Evolutionary conservation across 2,329 filamentous ascomycete species (phyloP).

Genomic region (Aureobasidium sp.): DNA sequence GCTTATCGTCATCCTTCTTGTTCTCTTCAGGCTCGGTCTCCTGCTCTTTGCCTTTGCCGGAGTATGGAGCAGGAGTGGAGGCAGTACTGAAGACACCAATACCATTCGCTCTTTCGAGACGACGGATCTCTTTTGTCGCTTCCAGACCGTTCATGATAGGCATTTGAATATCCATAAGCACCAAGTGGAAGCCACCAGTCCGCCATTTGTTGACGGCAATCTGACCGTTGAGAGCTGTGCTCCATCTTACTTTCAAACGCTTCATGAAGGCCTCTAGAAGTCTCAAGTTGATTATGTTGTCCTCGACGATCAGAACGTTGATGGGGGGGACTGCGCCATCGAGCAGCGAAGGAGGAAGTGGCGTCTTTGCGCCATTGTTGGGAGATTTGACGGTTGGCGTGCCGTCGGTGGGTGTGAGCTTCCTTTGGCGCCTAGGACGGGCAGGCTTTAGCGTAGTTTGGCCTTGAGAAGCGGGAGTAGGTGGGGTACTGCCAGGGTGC

Average conservation of each 20-base stretch:
- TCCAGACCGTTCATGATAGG: constrained; percentile 94
- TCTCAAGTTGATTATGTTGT: constrained; percentile 95
- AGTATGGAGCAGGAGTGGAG: constrained; percentile 8
- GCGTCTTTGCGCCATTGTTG: constrained; percentile 13
- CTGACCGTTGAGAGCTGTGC: constrained; percentile 90
- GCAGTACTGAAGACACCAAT: constrained; percentile 73
- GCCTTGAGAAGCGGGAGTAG: constrained; percentile 20
- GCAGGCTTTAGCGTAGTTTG: constrained; percentile 15
- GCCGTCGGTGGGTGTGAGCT: constrained; percentile 17
- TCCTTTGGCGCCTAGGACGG: constrained; percentile 12
- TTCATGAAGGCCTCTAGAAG: constrained; percentile 95
- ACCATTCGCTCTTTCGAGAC: constrained; percentile 80
- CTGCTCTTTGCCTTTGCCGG: constrained; percentile 28
- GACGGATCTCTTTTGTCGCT: constrained; percentile 86
- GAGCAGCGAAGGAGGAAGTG: constrained; percentile 31
- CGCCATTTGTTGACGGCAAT: constrained; percentile 94
- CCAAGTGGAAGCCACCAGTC: constrained; percentile 83
- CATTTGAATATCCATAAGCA: constrained; percentile 97
- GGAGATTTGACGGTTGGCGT: constrained; percentile 44
- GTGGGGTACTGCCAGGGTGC: constrained; percentile 21
- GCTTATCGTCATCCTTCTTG: constrained; percentile 54
- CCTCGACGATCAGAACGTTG: constrained; percentile 94
- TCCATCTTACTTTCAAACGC: constrained; percentile 88
- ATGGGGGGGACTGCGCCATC: constrained; percentile 86
- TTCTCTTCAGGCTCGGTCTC: constrained; percentile 31